These are phyloP conservation scores for Pyrus bretschneideri DNA, from an alignment of 306 rosid species.

Conservation along the genomic window DNA sequence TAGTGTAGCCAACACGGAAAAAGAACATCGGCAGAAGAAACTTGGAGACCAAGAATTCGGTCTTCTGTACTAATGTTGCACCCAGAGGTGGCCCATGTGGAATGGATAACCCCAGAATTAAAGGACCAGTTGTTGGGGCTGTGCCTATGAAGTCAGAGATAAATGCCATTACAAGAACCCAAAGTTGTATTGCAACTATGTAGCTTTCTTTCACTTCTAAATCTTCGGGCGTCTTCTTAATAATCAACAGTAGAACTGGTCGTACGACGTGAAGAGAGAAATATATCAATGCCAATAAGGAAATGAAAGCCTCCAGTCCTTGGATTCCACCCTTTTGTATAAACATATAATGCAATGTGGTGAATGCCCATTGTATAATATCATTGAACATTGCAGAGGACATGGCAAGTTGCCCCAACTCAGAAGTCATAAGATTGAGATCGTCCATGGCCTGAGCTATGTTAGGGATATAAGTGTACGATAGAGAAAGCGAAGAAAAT, in stretches of 20 bases:
- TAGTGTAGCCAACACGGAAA: constrained; percentile 28
- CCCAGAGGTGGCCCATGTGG: constrained; percentile 69
- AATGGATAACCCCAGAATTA: constrained; percentile 50
- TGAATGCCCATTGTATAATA: constrained; percentile 14
- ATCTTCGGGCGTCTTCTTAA: constrained; percentile 47
- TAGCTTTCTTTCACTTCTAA: constrained; percentile 43
- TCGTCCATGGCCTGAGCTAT: constrained; percentile 44
- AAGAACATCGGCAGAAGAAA: constrained; percentile 41
- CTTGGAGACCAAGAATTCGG: constrained; percentile 46
- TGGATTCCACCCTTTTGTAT: no score
- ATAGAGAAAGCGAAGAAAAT: neutral
- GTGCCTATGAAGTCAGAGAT: constrained; percentile 46
- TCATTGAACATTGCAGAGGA: constrained; percentile 51
- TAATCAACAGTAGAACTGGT: constrained; percentile 36
- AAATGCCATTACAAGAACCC: constrained; percentile 23
- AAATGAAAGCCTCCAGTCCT: neutral
- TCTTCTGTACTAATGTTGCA: constrained; percentile 46
- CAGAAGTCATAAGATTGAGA: constrained; percentile 48
- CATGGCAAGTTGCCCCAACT: constrained; percentile 53
- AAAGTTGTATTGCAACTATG: constrained; percentile 1
- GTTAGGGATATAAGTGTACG: constrained; percentile 37
- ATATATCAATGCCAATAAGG: neutral
- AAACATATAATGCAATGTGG: neutral
- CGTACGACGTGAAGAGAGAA: neutral
- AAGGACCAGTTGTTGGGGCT: constrained; percentile 29